These are phyloP conservation scores for Xylaria digitata DNA, from an alignment of 2,329 filamentous ascomycete species.

Conservation along the genomic window DNA sequence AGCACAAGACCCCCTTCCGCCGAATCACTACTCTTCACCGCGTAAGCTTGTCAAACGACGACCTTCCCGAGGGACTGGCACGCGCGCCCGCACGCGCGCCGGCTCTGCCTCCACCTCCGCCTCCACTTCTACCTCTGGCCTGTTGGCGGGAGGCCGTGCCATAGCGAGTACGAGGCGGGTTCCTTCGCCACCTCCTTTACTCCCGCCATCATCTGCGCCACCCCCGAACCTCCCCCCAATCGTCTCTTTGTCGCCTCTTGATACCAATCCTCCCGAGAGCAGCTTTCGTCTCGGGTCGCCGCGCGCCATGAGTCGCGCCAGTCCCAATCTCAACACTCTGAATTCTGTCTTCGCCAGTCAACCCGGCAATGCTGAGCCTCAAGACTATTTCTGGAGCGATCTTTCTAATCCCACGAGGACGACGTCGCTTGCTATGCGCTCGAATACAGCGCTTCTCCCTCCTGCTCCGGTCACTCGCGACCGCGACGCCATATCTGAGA, in stretches of 20 bases:
- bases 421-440: constrained; percentile 41
- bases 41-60: constrained; percentile 46
- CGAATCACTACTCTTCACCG: constrained; percentile 41
- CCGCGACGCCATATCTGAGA: constrained; percentile 51
- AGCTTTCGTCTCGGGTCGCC: constrained; percentile 34
- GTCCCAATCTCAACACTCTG: constrained; percentile 41
- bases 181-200: constrained; percentile 48
- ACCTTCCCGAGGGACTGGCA: constrained; percentile 46
- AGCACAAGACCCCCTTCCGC: constrained; percentile 22
- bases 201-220: constrained; percentile 49
- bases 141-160: constrained; percentile 21
- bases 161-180: constrained; percentile 1
- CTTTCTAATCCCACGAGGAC: constrained; percentile 39
- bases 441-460: constrained; percentile 43
- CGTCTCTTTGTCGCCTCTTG: constrained; percentile 55
- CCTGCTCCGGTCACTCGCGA: constrained; percentile 45
- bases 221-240: constrained; percentile 56
- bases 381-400: constrained; percentile 46
- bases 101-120: constrained; percentile 13
- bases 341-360: constrained; percentile 42
- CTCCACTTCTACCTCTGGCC: constrained; percentile 5
- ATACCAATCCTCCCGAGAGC: constrained; percentile 45
- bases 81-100: constrained; percentile 25
- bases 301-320: constrained; percentile 41
- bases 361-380: constrained; percentile 39